Conservation (phyloP, 768 basidiomycete genomes). For the Dioszegia crocea region DNA sequence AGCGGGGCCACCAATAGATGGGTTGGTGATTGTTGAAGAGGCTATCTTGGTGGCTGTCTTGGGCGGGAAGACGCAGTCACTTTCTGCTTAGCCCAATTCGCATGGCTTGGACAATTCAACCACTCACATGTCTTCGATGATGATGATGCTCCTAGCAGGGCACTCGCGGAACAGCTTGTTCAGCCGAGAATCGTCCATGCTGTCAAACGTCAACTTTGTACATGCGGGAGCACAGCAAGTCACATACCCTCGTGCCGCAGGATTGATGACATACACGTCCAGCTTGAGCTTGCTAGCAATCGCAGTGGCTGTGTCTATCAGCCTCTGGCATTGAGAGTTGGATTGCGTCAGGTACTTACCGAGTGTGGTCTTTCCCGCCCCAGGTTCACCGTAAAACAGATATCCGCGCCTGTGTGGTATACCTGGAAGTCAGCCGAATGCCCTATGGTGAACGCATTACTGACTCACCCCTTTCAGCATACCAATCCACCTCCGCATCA, state of each 20-base stretch:
- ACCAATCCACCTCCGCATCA: slow-evolving; percentile 31
- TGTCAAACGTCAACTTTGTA: slow-evolving; percentile 4
- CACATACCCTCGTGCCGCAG: slow-evolving; percentile 31
- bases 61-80: neutral
- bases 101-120: neutral
- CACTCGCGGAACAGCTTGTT: slow-evolving; percentile 82
- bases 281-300: slow-evolving; percentile 83
- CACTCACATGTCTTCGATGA: slow-evolving; percentile 71
- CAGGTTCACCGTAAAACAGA: slow-evolving; percentile 32
- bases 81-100: neutral
- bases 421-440: slow-evolving; percentile 18
- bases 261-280: slow-evolving; percentile 76
- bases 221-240: neutral
- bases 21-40: no score
- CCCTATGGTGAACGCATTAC: no score
- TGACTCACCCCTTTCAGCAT: slow-evolving; percentile 39
- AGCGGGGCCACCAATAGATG: no score
- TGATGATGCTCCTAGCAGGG: slow-evolving; percentile 75
- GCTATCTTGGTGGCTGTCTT: neutral
- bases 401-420: slow-evolving; percentile 45
- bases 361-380: slow-evolving; percentile 35
- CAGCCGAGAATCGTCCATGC: slow-evolving; percentile 67
- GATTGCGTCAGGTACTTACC: slow-evolving; percentile 3
- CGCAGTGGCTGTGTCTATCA: slow-evolving; percentile 54
- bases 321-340: neutral